Percentiles rank a stretch among this genome's conserved stretches.
phyloP scores from a whole-genome alignment of 176 grass and related monocot genomes.

The Ananas comosus region DNA sequence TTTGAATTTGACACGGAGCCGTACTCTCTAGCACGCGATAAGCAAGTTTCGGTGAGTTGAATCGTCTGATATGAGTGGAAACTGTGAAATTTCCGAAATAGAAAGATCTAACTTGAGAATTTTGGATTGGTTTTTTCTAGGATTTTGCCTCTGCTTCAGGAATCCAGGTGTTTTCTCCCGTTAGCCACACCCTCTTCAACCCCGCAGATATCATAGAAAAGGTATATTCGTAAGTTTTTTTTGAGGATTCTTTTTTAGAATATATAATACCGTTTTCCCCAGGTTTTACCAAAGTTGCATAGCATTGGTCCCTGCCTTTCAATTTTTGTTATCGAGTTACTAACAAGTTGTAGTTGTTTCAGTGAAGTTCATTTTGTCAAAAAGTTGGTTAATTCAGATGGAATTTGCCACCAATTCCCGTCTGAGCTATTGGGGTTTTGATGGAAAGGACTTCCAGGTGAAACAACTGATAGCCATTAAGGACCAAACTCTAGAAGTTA shows the following conservation, averaged over 20 bases:
- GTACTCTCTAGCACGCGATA: conserved; percentile 48
- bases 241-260: too few relatives aligned
- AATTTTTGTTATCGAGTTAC: too few relatives aligned
- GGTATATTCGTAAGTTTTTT: conserved; percentile 14
- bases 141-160: conserved; percentile 57
- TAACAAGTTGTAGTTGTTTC: background rate
- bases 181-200: conserved; percentile 78
- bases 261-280: too few relatives aligned
- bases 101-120: background rate
- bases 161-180: conserved; percentile 56
- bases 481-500: too few relatives aligned
- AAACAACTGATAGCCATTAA: too few relatives aligned
- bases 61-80: background rate
- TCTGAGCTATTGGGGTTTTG: too few relatives aligned
- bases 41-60: conserved; percentile 53
- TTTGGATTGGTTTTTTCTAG: conserved; percentile 17
- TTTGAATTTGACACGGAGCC: conserved; percentile 85
- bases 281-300: too few relatives aligned
- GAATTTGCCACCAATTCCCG: too few relatives aligned
- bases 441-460: too few relatives aligned
- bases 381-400: too few relatives aligned
- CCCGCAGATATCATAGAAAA: conserved; percentile 59
- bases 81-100: background rate
- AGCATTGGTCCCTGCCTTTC: too few relatives aligned
- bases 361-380: background rate